Evolutionary conservation across 2,329 filamentous ascomycete species (phyloP).

Genomic region (Erysiphe pulchra): DNA sequence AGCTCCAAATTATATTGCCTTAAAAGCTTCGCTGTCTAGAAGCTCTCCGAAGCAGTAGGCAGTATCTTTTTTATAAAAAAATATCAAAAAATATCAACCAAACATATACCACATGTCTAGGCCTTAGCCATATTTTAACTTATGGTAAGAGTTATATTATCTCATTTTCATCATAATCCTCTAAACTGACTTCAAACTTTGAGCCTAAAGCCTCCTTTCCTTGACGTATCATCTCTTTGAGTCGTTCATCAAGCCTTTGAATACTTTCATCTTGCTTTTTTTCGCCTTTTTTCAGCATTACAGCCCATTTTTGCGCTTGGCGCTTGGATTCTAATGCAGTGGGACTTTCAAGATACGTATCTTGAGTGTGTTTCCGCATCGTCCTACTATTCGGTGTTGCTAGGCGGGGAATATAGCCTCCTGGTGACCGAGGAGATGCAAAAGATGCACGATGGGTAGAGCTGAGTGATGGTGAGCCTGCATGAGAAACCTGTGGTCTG

Average conservation of each 20-base stretch:
- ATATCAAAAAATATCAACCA: too few relatives aligned
- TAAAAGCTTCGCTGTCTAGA: too few relatives aligned
- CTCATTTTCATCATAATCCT: background rate
- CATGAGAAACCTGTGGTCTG: constrained; percentile 19
- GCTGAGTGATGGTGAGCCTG: constrained; percentile 19
- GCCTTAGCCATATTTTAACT: too few relatives aligned
- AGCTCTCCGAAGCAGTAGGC: too few relatives aligned
- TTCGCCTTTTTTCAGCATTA: constrained; percentile 47
- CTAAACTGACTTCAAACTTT: constrained; percentile 15
- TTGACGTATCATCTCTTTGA: constrained; percentile 71
- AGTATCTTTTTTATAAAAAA: too few relatives aligned
- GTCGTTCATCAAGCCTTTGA: constrained; percentile 48
- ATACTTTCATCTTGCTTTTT: constrained; percentile 57
- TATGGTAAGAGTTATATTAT: too few relatives aligned
- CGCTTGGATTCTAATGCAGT: constrained; percentile 38
- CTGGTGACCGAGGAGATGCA: constrained; percentile 20
- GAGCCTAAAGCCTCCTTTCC: constrained; percentile 68
- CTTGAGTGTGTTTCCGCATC: background rate
- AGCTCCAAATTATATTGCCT: too few relatives aligned
- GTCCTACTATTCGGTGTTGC: background rate
- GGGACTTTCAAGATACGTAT: constrained; percentile 7
- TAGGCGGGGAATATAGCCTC: background rate
- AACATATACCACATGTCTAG: too few relatives aligned
- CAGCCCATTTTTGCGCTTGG: constrained; percentile 51
- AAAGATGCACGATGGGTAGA: constrained; percentile 24